A percentile compares a stretch with the other conserved stretches of the same genome.
Conservation (phyloP, 805 yeast genomes). For the Phaffomyces opuntiae region DNA sequence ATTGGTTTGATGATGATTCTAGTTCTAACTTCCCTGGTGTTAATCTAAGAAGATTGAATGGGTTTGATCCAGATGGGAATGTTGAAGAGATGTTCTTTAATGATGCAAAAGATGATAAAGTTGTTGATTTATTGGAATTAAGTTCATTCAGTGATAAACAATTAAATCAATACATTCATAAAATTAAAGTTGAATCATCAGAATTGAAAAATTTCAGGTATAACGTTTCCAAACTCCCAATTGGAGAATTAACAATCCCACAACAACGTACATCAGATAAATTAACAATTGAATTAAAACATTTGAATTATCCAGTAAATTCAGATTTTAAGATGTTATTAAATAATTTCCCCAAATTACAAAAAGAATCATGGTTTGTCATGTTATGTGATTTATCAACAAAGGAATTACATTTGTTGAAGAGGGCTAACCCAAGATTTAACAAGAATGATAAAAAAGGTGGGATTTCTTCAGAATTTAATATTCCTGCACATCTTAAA, state of each 20-base stretch:
- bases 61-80: constrained; percentile 15
- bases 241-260: constrained; percentile 36
- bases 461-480: constrained; percentile 33
- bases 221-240: constrained; percentile 55
- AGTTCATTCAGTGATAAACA: constrained; percentile 30
- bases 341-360: constrained; percentile 82
- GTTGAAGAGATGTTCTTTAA: constrained; percentile 5
- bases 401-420: constrained; percentile 55
- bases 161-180: constrained; percentile 25
- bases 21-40: constrained; percentile 30
- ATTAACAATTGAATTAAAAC: constrained; percentile 42
- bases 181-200: constrained; percentile 35
- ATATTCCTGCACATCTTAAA: constrained; percentile 40
- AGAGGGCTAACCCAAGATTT: constrained; percentile 64
- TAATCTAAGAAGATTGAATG: constrained; percentile 16
- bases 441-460: constrained; percentile 21
- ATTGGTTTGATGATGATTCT: constrained; percentile 79
- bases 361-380: constrained; percentile 90
- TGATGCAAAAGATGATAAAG: neutral
- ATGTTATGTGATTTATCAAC: constrained; percentile 44
- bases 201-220: constrained; percentile 42
- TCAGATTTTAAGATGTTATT: constrained; percentile 63
- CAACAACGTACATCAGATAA: constrained; percentile 29
- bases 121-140: constrained; percentile 7
- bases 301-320: constrained; percentile 39